Percentiles rank a stretch among this genome's conserved stretches.
These are phyloP conservation scores for Fusarium albosuccineum DNA, from an alignment of 2,329 filamentous ascomycete species.

Conservation along the genomic window DNA sequence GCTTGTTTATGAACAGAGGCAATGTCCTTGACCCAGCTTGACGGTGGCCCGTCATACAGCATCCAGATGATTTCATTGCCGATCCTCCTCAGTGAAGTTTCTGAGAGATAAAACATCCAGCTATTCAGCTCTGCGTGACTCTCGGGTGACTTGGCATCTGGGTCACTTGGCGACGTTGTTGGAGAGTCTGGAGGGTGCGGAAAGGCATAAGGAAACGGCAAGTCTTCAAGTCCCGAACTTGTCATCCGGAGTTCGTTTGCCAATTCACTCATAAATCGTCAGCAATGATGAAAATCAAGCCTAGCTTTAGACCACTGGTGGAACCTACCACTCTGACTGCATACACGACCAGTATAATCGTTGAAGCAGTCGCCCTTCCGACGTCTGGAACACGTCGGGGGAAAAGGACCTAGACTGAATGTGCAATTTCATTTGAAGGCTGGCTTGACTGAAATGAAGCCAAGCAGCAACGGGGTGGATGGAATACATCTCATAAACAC, in stretches of 20 bases:
- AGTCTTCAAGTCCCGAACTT: background rate
- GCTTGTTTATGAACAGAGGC: background rate
- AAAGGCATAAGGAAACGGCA: background rate
- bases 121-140: background rate
- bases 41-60: background rate
- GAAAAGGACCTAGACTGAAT: slow-evolving; percentile 1
- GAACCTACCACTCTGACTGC: slow-evolving; percentile 1
- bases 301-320: too few relatives aligned
- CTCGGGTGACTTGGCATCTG: background rate
- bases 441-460: background rate
- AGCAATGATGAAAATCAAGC: background rate
- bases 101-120: slow-evolving; percentile 1
- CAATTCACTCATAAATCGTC: background rate
- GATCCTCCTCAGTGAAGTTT: background rate
- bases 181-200: background rate
- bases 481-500: slow-evolving; percentile 1
- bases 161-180: background rate
- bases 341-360: slow-evolving; percentile 2
- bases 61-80: background rate
- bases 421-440: background rate
- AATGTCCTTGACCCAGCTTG: background rate
- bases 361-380: background rate
- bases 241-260: background rate
- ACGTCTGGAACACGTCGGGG: background rate
- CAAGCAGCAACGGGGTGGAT: background rate